phyloP scores from a whole-genome alignment of 192 early-diverging fungal genomes.

The Chytriomyces sp. region DNA sequence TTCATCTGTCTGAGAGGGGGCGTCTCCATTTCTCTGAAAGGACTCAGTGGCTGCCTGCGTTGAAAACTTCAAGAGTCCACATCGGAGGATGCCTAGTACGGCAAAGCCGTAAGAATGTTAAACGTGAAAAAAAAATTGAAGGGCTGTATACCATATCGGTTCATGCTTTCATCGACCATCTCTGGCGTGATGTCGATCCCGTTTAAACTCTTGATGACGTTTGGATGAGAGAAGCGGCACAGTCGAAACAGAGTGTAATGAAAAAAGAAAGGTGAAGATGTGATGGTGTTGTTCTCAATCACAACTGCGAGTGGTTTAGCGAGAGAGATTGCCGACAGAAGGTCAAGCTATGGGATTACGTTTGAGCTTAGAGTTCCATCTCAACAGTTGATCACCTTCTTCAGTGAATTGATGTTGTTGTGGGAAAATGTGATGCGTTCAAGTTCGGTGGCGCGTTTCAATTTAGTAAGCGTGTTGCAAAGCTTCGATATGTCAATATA shows the following conservation, averaged over 20 bases:
- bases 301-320: constrained; percentile 27
- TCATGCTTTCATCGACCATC: constrained; percentile 27
- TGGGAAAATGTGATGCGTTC: constrained; percentile 24
- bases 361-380: background rate
- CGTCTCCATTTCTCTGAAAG: background rate
- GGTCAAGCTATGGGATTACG: constrained; percentile 27
- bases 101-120: background rate
- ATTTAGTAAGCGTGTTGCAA: background rate
- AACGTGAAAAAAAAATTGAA: background rate
- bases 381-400: constrained; percentile 27
- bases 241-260: constrained; percentile 39
- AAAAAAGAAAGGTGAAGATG: constrained; percentile 28
- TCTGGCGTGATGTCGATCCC: constrained; percentile 18
- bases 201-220: constrained; percentile 27
- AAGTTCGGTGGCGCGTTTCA: constrained; percentile 31
- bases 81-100: no score
- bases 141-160: constrained; percentile 38
- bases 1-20: background rate
- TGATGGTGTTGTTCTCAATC: constrained; percentile 36
- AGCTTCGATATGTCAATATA: constrained; percentile 34
- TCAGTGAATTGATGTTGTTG: constrained; percentile 37
- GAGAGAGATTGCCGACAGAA: constrained; percentile 11
- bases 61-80: background rate
- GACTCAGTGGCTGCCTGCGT: background rate
- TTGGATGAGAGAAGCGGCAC: constrained; percentile 26